phyloP scores from a whole-genome alignment of 1,284 basidiomycete species.

The Cutaneotrichosporon sp. region DNA sequence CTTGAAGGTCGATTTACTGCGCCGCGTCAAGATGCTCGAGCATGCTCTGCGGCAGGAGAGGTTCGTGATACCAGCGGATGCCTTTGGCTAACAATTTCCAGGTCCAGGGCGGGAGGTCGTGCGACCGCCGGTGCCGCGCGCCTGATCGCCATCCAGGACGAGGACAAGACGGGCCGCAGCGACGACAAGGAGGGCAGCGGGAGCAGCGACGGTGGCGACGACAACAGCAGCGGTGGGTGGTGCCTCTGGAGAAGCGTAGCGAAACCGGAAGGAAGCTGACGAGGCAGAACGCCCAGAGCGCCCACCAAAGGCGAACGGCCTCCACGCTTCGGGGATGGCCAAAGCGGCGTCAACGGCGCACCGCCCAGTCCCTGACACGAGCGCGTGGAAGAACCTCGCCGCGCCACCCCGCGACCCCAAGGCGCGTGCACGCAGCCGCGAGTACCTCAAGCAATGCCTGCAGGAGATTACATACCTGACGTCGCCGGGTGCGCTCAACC shows the following conservation, averaged over 20 bases:
- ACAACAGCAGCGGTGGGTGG: conserved; percentile 30
- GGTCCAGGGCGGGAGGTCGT: conserved; percentile 61
- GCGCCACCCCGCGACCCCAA: conserved; percentile 80
- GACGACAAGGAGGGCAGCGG: conserved; percentile 49
- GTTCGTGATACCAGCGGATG: conserved; percentile 56
- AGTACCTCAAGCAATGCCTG: conserved; percentile 97
- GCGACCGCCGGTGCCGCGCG: conserved; percentile 42
- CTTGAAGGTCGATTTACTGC: conserved; percentile 90
- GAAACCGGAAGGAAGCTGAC: conserved; percentile 4
- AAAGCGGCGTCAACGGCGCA: conserved; percentile 28
- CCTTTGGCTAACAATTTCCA: conserved; percentile 42
- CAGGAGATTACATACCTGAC: conserved; percentile 98
- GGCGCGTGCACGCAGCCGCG: conserved; percentile 87
- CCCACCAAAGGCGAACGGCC: conserved; percentile 33
- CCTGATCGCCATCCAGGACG: conserved; percentile 49
- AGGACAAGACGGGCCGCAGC: conserved; percentile 39
- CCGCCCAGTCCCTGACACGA: conserved; percentile 31
- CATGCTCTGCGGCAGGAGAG: conserved; percentile 92
- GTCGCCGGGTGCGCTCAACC: conserved; percentile 94
- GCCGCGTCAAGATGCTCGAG: conserved; percentile 98
- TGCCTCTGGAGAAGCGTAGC: too few species aligned
- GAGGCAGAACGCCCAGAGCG: conserved; percentile 13
- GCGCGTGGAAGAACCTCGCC: conserved; percentile 65
- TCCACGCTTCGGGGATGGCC: conserved; percentile 28
- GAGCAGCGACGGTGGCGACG: conserved; percentile 49